A percentile compares a stretch with the other conserved stretches of the same genome.
These are phyloP conservation scores for Rhexocercosporidium sp. DNA, from an alignment of 2,329 filamentous ascomycete species.

Conservation along the genomic window DNA sequence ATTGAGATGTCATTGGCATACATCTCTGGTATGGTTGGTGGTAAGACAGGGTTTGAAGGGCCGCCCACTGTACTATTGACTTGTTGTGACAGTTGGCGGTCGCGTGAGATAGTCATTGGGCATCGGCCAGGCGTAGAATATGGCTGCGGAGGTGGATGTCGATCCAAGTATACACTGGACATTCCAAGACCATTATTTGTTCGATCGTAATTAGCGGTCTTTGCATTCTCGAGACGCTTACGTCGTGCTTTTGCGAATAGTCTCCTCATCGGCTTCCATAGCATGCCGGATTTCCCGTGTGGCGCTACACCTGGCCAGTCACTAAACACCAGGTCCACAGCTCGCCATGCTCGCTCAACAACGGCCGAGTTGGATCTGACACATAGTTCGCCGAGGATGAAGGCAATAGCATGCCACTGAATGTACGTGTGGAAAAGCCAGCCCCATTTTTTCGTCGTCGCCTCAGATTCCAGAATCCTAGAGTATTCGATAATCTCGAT, in stretches of 20 bases:
- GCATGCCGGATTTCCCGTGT: slow-evolving; percentile 55
- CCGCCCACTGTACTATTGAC: neutral
- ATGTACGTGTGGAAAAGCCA: slow-evolving; percentile 48
- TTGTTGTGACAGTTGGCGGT: slow-evolving; percentile 17
- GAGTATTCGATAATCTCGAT: slow-evolving; percentile 50
- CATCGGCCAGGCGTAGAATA: slow-evolving; percentile 10
- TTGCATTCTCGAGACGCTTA: slow-evolving; percentile 56
- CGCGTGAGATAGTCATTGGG: slow-evolving; percentile 20
- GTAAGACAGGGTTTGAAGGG: slow-evolving; percentile 6
- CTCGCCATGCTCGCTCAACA: slow-evolving; percentile 49
- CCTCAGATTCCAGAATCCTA: slow-evolving; percentile 45
- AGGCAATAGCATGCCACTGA: slow-evolving; percentile 53
- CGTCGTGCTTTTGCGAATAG: slow-evolving; percentile 63
- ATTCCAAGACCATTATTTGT: slow-evolving; percentile 22
- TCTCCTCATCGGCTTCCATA: slow-evolving; percentile 68
- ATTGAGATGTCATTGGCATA: slow-evolving; percentile 14
- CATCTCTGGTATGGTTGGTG: neutral
- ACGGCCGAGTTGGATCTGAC: slow-evolving; percentile 44
- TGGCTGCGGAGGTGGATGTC: slow-evolving; percentile 8
- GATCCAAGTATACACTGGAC: slow-evolving; percentile 19
- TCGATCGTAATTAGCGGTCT: slow-evolving; percentile 16
- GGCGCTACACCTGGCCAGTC: slow-evolving; percentile 33
- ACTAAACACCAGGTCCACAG: slow-evolving; percentile 42
- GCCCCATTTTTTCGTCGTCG: slow-evolving; percentile 47
- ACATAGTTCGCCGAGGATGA: slow-evolving; percentile 47